Evolutionary conservation across 192 early-diverging fungal genomes (phyloP).

Genomic region (Pecoramyces ruminantium): DNA sequence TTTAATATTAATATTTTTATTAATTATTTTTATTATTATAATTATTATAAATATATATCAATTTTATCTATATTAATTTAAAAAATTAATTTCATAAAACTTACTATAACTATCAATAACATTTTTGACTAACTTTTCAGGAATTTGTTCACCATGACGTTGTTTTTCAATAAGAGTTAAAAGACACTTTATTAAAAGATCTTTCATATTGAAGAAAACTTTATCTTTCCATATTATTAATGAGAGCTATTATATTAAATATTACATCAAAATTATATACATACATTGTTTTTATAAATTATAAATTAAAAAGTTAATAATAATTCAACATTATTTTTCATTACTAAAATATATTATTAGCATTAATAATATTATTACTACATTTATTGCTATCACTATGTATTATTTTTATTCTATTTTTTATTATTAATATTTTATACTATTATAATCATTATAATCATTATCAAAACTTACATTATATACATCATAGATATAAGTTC

Average conservation of each 20-base stretch:
- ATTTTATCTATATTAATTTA: too few relatives aligned
- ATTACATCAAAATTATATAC: background rate
- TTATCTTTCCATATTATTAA: slow-evolving; percentile 77
- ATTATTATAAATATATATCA: too few relatives aligned
- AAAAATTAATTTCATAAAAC: background rate
- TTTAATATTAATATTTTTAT: background rate
- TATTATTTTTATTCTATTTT: too few relatives aligned
- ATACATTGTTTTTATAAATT: background rate
- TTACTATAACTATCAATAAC: slow-evolving; percentile 85
- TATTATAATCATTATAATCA: background rate
- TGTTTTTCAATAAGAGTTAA: slow-evolving; percentile 65
- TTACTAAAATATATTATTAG: too few relatives aligned
- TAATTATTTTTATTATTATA: background rate
- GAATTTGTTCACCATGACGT: slow-evolving; percentile 77
- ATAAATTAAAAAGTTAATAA: background rate
- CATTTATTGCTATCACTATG: too few relatives aligned
- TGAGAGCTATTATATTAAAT: slow-evolving; percentile 28
- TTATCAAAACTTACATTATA: slow-evolving; percentile 56
- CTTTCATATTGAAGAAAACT: slow-evolving; percentile 48
- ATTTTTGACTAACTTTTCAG: slow-evolving; percentile 64
- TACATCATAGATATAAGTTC: slow-evolving; percentile 71
- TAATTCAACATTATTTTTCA: background rate
- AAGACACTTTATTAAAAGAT: slow-evolving; percentile 55
- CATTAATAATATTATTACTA: too few relatives aligned
- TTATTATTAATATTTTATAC: background rate